Evolutionary conservation across 768 basidiomycete species (phyloP), one percentile per base, ranked within the genome.

Genomic region (Mycena indigotica): DNA sequence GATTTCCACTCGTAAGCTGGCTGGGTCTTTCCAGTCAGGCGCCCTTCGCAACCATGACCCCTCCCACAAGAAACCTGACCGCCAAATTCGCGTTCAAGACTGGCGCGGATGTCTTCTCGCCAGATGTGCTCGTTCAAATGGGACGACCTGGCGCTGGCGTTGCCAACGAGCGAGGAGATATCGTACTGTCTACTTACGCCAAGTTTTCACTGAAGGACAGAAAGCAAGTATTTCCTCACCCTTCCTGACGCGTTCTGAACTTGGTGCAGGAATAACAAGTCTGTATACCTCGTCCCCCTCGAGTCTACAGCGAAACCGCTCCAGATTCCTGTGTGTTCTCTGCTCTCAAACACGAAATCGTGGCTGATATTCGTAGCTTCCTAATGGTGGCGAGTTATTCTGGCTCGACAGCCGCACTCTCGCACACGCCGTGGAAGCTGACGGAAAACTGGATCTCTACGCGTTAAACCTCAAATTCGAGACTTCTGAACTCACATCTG

Each of bases 401-500:
- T 94, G 92, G 92, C 77, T 94, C 13, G 81, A 85, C 50, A 72
- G 79, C 2, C 79, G 83, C 41, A 89, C 87, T n/a, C 69, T 94
- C 57, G 90, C 80, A 1, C 86, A 89, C 53, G 83, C 86, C 52
- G 81, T 89, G 23, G 80, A 80, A 65, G 77, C 75, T 4, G 77
- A 80, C 26, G 82, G 82, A 50, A 75, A 78, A 24, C 77, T 85
- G 19, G 77, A 84, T 39, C 71, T 94, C 32, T 87, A 86, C 66
- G 79, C 84, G 6, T 71, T 89, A 50, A 77, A 84, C 26, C 66
- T 93, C 67, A 67, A 76, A 15, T 77, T 81, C 65, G 69, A 75
- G 15, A 69, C 73, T 13, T 64, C 67, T 5, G 60, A 64, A 13
- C 67, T 84, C 52, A 69, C 60, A 29, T 61, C 77, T 24, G 71